A percentile compares a stretch with the other conserved stretches of the same genome.
phyloP scores from a whole-genome alignment of 2,329 filamentous ascomycete genomes.

The Arthrobotrys musiformis region DNA sequence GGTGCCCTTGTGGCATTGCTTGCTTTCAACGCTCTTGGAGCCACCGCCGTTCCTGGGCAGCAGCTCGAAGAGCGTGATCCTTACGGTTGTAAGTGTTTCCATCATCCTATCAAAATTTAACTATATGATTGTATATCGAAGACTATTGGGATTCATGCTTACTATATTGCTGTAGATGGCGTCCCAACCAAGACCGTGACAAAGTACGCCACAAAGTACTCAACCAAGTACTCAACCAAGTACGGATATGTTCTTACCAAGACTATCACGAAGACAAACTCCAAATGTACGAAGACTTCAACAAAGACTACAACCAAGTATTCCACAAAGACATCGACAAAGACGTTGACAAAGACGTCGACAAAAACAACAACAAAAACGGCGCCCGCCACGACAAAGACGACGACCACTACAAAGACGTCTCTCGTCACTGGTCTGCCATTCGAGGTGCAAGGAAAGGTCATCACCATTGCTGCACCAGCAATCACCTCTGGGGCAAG shows the following conservation, averaged over 20 bases:
- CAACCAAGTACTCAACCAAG: conserved; percentile 4
- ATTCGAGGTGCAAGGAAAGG: background rate
- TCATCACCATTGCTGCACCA: background rate
- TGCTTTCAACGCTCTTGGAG: conserved; percentile 6
- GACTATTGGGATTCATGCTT: background rate
- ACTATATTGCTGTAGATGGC: background rate
- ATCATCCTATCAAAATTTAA: background rate
- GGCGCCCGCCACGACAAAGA: background rate
- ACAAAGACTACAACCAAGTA: background rate
- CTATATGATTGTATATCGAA: background rate
- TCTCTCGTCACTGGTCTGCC: background rate
- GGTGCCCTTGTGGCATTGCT: conserved; percentile 4
- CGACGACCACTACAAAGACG: background rate
- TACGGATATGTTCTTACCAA: background rate
- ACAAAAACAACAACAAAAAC: background rate
- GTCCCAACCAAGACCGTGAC: conserved; percentile 1
- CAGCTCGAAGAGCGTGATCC: background rate
- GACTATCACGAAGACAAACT: conserved; percentile 8
- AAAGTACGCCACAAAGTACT: background rate
- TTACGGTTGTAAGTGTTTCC: background rate
- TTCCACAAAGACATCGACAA: background rate
- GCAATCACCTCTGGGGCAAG: background rate
- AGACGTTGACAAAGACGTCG: background rate
- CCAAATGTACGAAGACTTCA: conserved; percentile 5
- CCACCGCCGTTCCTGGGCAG: background rate